These are phyloP conservation scores for Phytophthora litchii DNA, from an alignment of 352 stramenopile genomes.

Conservation along the genomic window DNA sequence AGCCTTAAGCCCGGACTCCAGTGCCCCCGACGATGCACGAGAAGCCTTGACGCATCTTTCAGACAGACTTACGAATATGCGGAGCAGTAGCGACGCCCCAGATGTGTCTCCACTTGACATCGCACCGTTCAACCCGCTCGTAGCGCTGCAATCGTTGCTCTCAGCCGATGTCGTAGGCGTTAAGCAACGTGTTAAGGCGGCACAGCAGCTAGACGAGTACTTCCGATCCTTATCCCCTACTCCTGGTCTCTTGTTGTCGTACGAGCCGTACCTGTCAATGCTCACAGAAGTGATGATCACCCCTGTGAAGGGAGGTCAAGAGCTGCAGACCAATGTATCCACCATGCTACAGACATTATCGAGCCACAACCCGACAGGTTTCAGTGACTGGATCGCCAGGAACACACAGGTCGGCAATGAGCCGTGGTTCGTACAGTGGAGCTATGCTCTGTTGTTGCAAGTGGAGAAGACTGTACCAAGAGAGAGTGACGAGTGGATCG, in stretches of 20 bases:
- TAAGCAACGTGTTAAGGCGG: constrained; percentile 51
- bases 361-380: constrained; percentile 42
- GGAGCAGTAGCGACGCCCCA: constrained; percentile 4
- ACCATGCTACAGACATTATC: constrained; percentile 47
- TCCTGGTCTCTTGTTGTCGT: constrained; percentile 40
- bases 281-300: constrained; percentile 45
- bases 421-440: constrained; percentile 61
- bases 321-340: constrained; percentile 47
- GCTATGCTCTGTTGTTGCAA: constrained; percentile 45
- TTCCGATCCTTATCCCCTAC: constrained; percentile 33
- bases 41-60: constrained; percentile 29
- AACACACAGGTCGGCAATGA: constrained; percentile 45
- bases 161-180: constrained; percentile 37
- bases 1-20: neutral
- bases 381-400: constrained; percentile 58
- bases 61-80: constrained; percentile 15
- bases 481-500: constrained; percentile 31
- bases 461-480: constrained; percentile 41
- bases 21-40: constrained; percentile 36
- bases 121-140: constrained; percentile 43
- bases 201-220: constrained; percentile 52
- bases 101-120: neutral
- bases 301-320: constrained; percentile 31
- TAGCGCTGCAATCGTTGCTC: constrained; percentile 52
- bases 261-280: constrained; percentile 56